A percentile compares a stretch with the other conserved stretches of the same genome.
Conservation (phyloP, 306 rosid species). For the Cicer chorassanicum region DNA sequence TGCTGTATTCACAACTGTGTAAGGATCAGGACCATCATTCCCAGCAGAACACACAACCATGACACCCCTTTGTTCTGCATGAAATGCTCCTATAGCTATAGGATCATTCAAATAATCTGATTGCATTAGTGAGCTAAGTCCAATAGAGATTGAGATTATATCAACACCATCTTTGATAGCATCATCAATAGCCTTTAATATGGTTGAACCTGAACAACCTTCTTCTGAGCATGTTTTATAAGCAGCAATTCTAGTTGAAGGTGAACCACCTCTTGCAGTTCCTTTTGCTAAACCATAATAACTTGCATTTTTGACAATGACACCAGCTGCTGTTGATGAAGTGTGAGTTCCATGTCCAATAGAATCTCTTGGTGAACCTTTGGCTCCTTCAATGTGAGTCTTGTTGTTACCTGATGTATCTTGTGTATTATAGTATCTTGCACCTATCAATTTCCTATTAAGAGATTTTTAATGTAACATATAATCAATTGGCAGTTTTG, state of each 20-base stretch:
- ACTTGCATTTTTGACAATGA: constrained; percentile 67
- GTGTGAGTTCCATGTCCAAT: constrained; percentile 93
- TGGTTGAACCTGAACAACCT: constrained; percentile 77
- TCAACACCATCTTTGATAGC: constrained; percentile 92
- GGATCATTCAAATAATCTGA: constrained; percentile 76
- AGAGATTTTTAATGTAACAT: constrained; percentile 17
- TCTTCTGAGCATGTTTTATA: constrained; percentile 82
- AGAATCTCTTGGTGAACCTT: constrained; percentile 78
- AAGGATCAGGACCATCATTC: constrained; percentile 87
- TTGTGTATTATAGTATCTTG: constrained; percentile 70
- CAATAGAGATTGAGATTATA: constrained; percentile 86
- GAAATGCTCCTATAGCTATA: constrained; percentile 93
- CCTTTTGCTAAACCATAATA: constrained; percentile 83
- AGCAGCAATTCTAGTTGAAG: constrained; percentile 74
- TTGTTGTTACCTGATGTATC: constrained; percentile 41
- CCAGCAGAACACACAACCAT: constrained; percentile 92
- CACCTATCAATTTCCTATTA: constrained; percentile 87
- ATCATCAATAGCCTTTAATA: constrained; percentile 87
- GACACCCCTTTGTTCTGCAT: constrained; percentile 83
- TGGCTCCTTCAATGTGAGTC: constrained; percentile 44
- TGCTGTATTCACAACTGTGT: constrained; percentile 78
- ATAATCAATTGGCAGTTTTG: constrained; percentile 9
- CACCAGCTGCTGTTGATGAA: constrained; percentile 81
- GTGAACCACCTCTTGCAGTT: constrained; percentile 81
- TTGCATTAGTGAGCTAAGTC: constrained; percentile 65